Evolutionary conservation across 2,329 filamentous ascomycete species (phyloP).

Genomic region (Paecilomyces sp.): DNA sequence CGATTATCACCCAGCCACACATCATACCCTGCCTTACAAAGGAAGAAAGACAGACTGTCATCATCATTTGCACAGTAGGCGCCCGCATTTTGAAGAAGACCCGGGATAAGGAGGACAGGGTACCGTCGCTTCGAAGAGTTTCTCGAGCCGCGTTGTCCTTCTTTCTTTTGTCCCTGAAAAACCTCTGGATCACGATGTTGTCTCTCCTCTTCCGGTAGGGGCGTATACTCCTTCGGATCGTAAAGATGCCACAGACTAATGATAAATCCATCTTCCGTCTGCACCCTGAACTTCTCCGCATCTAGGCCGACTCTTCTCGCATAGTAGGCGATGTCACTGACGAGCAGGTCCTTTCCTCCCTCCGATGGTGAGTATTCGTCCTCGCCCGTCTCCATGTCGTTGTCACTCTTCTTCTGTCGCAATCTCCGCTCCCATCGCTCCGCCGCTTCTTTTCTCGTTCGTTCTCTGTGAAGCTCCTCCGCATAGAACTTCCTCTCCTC

Average conservation of each 20-base stretch:
- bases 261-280: slow-evolving; percentile 91
- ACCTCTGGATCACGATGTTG: slow-evolving; percentile 52
- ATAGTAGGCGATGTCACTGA: slow-evolving; percentile 78
- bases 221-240: slow-evolving; percentile 66
- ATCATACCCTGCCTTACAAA: slow-evolving; percentile 87
- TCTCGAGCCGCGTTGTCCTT: slow-evolving; percentile 14
- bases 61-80: slow-evolving; percentile 89
- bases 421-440: slow-evolving; percentile 52
- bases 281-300: slow-evolving; percentile 72
- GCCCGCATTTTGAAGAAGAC: slow-evolving; percentile 78
- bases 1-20: slow-evolving; percentile 95
- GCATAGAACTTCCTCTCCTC: slow-evolving; percentile 59
- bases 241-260: slow-evolving; percentile 86
- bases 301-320: slow-evolving; percentile 81
- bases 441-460: slow-evolving; percentile 51
- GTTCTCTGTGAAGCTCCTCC: slow-evolving; percentile 60
- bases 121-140: slow-evolving; percentile 42
- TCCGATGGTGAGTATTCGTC: slow-evolving; percentile 65
- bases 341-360: slow-evolving; percentile 69
- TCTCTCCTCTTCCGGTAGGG: slow-evolving; percentile 40
- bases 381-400: slow-evolving; percentile 19
- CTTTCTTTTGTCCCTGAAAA: slow-evolving; percentile 45
- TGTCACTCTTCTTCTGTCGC: slow-evolving; percentile 33
- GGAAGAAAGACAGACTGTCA: slow-evolving; percentile 80
- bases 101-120: slow-evolving; percentile 80